Percentiles rank a stretch among this genome's conserved stretches.
phyloP scores from a whole-genome alignment of 73 alveolate genomes.

The Symbiodinium pilosum region DNA sequence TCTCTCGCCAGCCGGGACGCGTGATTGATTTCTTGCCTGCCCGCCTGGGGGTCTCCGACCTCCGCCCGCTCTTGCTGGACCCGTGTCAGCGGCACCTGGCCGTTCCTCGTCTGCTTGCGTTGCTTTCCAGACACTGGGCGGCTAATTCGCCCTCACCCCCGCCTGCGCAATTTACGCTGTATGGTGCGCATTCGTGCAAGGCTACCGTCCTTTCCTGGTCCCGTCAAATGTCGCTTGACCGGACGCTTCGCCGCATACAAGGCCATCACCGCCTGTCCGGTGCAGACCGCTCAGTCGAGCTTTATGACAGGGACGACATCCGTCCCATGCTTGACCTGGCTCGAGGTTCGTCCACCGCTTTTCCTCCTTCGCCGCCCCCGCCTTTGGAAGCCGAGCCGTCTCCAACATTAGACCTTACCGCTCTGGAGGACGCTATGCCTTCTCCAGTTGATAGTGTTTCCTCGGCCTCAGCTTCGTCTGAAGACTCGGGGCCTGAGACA shows the following conservation, averaged over 20 bases:
- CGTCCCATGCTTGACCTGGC: neutral
- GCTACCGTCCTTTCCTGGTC: neutral
- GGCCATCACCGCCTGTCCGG: neutral
- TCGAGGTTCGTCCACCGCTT: neutral
- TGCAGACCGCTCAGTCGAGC: neutral
- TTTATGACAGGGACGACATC: neutral
- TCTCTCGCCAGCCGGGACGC: too few species aligned
- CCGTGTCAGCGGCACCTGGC: too few species aligned
- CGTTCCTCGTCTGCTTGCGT: neutral
- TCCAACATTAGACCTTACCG: too few species aligned
- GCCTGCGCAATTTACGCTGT: neutral
- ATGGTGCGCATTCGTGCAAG: neutral
- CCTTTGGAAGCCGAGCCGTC: too few species aligned
- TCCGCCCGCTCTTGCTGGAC: neutral
- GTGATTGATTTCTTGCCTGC: too few species aligned
- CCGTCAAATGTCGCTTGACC: neutral
- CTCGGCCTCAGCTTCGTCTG: too few species aligned
- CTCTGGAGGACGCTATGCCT: too few species aligned
- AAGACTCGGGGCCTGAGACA: too few species aligned
- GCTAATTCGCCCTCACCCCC: neutral
- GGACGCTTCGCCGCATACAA: neutral
- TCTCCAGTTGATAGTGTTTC: too few species aligned
- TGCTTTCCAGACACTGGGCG: neutral
- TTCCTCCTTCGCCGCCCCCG: too few species aligned
- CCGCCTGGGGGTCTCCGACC: neutral